Evolutionary conservation across 352 stramenopile species (phyloP).

Genomic region (Phytophthora meadii): DNA sequence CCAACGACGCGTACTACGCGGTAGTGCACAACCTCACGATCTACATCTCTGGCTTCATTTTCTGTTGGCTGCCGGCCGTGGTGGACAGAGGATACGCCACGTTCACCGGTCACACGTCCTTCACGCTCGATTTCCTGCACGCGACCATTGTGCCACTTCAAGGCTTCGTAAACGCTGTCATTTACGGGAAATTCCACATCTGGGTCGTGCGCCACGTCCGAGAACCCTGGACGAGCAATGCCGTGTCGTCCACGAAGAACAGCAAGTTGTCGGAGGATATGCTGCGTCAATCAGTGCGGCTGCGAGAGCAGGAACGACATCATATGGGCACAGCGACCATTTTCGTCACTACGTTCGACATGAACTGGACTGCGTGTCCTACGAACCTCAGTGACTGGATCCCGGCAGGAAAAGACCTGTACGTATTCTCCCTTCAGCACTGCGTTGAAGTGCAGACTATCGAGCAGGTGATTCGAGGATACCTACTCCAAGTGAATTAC

Average conservation of each 20-base stretch:
- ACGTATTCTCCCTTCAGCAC: slow-evolving; percentile 86
- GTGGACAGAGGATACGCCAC: slow-evolving; percentile 68
- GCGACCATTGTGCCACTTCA: slow-evolving; percentile 82
- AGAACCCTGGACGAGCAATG: slow-evolving; percentile 40
- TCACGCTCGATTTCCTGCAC: slow-evolving; percentile 73
- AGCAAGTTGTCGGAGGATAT: slow-evolving; percentile 57
- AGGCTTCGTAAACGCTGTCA: slow-evolving; percentile 86
- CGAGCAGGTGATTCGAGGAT: slow-evolving; percentile 71
- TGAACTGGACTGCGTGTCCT: slow-evolving; percentile 77
- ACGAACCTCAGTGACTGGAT: slow-evolving; percentile 82
- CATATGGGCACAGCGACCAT: slow-evolving; percentile 78
- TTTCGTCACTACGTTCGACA: slow-evolving; percentile 86
- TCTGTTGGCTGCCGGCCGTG: slow-evolving; percentile 82
- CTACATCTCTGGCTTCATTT: slow-evolving; percentile 82
- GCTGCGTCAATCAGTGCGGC: slow-evolving; percentile 36
- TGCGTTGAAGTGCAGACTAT: slow-evolving; percentile 69
- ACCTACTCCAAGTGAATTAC: slow-evolving; percentile 82
- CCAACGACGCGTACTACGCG: slow-evolving; percentile 76
- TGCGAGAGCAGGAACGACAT: slow-evolving; percentile 56
- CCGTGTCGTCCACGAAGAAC: slow-evolving; percentile 42
- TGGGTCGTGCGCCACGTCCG: slow-evolving; percentile 76
- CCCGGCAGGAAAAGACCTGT: slow-evolving; percentile 74
- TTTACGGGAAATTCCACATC: slow-evolving; percentile 88
- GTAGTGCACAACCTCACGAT: slow-evolving; percentile 86
- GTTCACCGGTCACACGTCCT: slow-evolving; percentile 63